Conservation (phyloP, 2,329 filamentous ascomycete species). For the Penicillium sp. region DNA sequence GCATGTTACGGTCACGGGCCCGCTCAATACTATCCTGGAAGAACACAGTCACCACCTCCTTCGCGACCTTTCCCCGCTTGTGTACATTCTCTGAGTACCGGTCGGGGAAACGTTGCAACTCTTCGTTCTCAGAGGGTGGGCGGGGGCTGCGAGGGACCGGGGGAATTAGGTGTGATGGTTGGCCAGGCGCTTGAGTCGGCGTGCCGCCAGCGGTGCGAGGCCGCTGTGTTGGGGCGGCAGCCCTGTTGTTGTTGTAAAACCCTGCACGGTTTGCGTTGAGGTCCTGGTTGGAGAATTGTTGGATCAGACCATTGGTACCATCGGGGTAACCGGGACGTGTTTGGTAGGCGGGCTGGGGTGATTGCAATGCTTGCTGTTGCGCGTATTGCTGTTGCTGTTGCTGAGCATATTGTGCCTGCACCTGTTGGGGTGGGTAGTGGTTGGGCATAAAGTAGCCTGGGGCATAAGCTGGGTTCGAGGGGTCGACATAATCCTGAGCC, state of each 20-base stretch:
- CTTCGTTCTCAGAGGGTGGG: conserved; percentile 58
- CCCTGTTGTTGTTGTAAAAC: conserved; percentile 58
- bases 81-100: conserved; percentile 83
- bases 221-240: conserved; percentile 68
- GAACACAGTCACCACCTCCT: conserved; percentile 68
- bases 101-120: conserved; percentile 75
- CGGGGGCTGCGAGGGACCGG: conserved; percentile 59
- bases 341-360: conserved; percentile 54
- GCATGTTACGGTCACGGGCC: conserved; percentile 88
- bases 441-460: conserved; percentile 61
- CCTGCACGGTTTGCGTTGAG: conserved; percentile 68
- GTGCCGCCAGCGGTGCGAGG: conserved; percentile 75
- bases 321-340: conserved; percentile 58
- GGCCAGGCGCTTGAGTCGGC: conserved; percentile 49
- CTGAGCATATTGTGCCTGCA: conserved; percentile 42
- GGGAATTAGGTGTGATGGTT: conserved; percentile 66
- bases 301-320: conserved; percentile 82
- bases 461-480: conserved; percentile 42
- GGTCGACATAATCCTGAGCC: conserved; percentile 59
- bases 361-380: conserved; percentile 50
- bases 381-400: conserved; percentile 54
- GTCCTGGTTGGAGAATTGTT: conserved; percentile 97
- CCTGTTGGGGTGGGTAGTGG: conserved; percentile 53
- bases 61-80: conserved; percentile 64
- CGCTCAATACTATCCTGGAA: conserved; percentile 99